Evolutionary conservation across 228 moss, liverwort and hornwort species (phyloP).

Genomic region (Sphagnum fallax): DNA sequence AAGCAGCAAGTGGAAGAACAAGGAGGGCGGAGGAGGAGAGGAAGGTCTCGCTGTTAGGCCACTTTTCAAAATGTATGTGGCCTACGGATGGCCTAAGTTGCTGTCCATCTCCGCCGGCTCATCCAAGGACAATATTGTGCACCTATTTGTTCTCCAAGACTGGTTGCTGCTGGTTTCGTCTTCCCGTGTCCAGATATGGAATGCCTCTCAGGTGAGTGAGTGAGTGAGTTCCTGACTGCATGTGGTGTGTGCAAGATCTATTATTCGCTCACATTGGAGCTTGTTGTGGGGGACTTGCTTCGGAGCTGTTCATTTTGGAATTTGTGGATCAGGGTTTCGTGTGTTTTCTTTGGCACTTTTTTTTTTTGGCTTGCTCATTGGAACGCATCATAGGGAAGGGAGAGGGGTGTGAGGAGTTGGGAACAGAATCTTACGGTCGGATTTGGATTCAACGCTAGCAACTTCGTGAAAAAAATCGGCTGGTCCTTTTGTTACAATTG

Average conservation of each 20-base stretch:
- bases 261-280: neutral
- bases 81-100: conserved; percentile 98
- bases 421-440: no score
- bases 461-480: no score
- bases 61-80: conserved; percentile 64
- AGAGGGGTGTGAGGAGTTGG: no score
- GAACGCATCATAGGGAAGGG: no score
- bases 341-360: no score
- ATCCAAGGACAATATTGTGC: conserved; percentile 68
- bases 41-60: no score
- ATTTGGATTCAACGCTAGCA: no score
- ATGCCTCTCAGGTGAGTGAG: conserved; percentile 65
- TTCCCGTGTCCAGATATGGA: conserved; percentile 81
- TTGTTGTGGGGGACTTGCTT: neutral
- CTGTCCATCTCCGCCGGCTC: conserved; percentile 68
- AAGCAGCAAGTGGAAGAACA: no score
- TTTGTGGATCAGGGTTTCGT: neutral
- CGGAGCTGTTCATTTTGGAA: neutral
- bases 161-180: conserved; percentile 76
- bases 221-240: no score
- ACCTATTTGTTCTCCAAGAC: conserved; percentile 59
- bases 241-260: neutral
- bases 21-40: no score
- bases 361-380: no score
- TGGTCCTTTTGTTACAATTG: no score